phyloP scores from a whole-genome alignment of 441 rosid species.

The Populus trichocarpa region DNA sequence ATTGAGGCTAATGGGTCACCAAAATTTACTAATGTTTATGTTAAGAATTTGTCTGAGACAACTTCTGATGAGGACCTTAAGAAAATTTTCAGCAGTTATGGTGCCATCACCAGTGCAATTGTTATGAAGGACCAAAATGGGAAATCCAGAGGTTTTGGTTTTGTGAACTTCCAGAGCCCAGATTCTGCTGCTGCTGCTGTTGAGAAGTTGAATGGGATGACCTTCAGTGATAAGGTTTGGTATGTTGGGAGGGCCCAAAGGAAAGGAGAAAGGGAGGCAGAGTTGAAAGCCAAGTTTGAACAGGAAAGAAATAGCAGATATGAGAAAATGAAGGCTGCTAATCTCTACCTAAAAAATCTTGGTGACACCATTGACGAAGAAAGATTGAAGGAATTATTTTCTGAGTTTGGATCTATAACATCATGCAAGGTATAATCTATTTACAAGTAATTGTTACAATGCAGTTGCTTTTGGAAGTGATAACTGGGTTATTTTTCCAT shows the following conservation, averaged over 20 bases:
- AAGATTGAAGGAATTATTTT: slow-evolving; percentile 57
- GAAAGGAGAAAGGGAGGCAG: slow-evolving; percentile 64
- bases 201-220: slow-evolving; percentile 52
- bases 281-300: slow-evolving; percentile 62
- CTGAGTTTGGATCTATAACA: slow-evolving; percentile 58
- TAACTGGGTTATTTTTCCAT: neutral
- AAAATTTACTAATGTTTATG: slow-evolving; percentile 60
- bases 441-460: neutral
- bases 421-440: slow-evolving; percentile 61
- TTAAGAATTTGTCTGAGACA: slow-evolving; percentile 64
- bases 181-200: slow-evolving; percentile 58
- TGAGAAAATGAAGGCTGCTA: slow-evolving; percentile 59
- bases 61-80: slow-evolving; percentile 55
- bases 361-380: slow-evolving; percentile 61
- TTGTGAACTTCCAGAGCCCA: slow-evolving; percentile 59
- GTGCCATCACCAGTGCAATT: slow-evolving; percentile 58
- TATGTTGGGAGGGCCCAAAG: slow-evolving; percentile 79
- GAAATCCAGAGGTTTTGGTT: slow-evolving; percentile 69
- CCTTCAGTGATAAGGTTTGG: slow-evolving; percentile 40
- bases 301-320: slow-evolving; percentile 46
- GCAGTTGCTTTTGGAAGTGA: neutral
- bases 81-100: slow-evolving; percentile 51
- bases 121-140: slow-evolving; percentile 63
- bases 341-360: slow-evolving; percentile 68
- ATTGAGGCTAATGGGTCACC: slow-evolving; percentile 28